Percentiles rank a stretch among this genome's conserved stretches.
Conservation (phyloP, 768 basidiomycete species). For the Lactifluus subvellereus region DNA sequence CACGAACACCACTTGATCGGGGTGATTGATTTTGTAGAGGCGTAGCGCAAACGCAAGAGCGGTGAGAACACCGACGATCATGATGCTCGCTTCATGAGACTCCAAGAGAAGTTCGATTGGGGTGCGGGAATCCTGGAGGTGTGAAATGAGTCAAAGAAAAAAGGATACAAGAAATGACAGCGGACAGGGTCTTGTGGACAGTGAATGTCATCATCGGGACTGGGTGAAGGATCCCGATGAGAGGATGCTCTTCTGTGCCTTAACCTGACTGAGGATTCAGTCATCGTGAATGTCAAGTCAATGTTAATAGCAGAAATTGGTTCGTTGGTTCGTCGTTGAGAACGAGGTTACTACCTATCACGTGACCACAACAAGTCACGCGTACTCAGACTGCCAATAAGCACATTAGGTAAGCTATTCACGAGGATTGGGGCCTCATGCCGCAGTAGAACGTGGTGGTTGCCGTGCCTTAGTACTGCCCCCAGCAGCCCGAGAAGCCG, state of each 20-base stretch:
- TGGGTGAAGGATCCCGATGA: not conserved
- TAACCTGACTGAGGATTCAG: constrained; percentile 3
- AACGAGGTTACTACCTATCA: too few relatives aligned
- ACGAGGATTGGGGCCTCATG: too few relatives aligned
- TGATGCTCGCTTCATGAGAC: constrained; percentile 53
- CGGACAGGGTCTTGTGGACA: constrained; percentile 16
- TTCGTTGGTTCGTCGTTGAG: too few relatives aligned
- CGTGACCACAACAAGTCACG: too few relatives aligned
- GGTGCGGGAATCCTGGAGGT: constrained; percentile 49
- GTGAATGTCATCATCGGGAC: constrained; percentile 7
- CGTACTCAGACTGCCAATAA: too few relatives aligned
- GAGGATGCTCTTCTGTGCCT: constrained; percentile 15
- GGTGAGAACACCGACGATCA: constrained; percentile 60
- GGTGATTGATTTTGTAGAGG: constrained; percentile 92
- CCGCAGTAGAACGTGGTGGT: too few relatives aligned
- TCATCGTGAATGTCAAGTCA: constrained; percentile 11
- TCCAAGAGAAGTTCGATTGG: constrained; percentile 57
- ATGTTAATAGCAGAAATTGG: too few relatives aligned
- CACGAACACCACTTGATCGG: constrained; percentile 89
- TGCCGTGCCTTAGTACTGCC: too few relatives aligned
- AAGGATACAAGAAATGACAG: not conserved
- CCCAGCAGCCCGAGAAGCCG: too few relatives aligned
- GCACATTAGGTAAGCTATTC: too few relatives aligned
- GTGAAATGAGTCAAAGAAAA: not conserved
- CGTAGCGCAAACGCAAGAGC: constrained; percentile 74